Evolutionary conservation across 352 stramenopile genomes (phyloP), one percentile per base, ranked within the genome.

Genomic region (Globisporangium abappressorium): DNA sequence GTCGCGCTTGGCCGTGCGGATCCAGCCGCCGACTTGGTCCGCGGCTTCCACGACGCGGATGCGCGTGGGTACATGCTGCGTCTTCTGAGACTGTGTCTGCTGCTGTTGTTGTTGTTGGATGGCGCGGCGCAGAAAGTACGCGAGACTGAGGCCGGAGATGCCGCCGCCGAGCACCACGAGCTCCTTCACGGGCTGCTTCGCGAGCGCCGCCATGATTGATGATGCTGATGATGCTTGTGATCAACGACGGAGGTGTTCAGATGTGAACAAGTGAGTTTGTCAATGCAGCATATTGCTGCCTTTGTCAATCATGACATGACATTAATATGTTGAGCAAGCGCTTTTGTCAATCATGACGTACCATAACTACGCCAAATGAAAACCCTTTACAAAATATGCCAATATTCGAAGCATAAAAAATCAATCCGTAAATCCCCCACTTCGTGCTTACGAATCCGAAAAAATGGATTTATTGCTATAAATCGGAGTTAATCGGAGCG

Each of bases 101-200:
- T 14, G 15, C 38, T 53, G 56, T 26, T 63, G 49, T 26, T 63
- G 49, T 30, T 66, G 62, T 36, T 69, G 76, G 56, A 91, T 68
- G 28, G 77, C 72, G 51, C 88, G 79, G 18, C 86, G 84, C 57
- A 96, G 73, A 70, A 92, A 92, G 60, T 84, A 92, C 28, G 87
- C 88, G 24, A 93, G 71, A 57, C 79, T 90, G 8, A 94, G 77
- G 5, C 88, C 88, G 6, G 88, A 93, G 69, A 96, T 82, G 70
- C 88, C 88, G 53, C 88, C 88, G 64, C 88, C 88, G 9, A 96
- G 77, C 72, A 96, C 83, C n/a, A 94, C 77, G 36, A 94, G 78
- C 64, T 93, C 76, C 7, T 73, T 70, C 68, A 76, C 9, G 58
- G 58, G 36, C 24, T 34, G 24, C 36, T 51, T 54, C 15, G 58